These are phyloP conservation scores for Vinca major DNA, from an alignment of 305 asterid genomes.

Conservation along the genomic window DNA sequence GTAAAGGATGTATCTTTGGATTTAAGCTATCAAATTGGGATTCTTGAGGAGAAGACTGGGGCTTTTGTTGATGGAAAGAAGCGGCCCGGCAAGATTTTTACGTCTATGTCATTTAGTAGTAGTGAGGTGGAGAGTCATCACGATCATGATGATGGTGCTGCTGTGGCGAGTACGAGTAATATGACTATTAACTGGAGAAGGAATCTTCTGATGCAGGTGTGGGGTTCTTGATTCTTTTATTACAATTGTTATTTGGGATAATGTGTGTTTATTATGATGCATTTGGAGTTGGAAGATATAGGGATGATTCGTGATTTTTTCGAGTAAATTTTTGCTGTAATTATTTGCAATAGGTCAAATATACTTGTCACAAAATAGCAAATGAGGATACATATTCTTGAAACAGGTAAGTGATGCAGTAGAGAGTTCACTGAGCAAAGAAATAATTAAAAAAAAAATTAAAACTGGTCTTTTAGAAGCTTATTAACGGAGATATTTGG, in stretches of 20 bases:
- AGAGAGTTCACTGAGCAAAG: not conserved
- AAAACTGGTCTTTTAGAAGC: too few species aligned
- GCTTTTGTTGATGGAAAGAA: constrained; percentile 19
- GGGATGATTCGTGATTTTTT: not conserved
- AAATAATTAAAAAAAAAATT: too few species aligned
- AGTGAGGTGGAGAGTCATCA: constrained; percentile 19
- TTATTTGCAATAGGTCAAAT: not conserved
- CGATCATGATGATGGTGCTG: not conserved
- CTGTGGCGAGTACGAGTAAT: constrained; percentile 28
- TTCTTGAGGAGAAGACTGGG: constrained; percentile 35
- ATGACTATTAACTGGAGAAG: constrained; percentile 48
- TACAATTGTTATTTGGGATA: constrained; percentile 3
- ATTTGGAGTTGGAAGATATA: not conserved
- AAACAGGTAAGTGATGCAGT: not conserved
- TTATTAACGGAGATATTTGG: too few species aligned
- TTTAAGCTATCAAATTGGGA: constrained; percentile 63
- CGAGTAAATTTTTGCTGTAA: not conserved
- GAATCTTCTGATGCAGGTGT: constrained; percentile 76
- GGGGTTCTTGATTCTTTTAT: constrained; percentile 6
- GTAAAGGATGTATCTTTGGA: constrained; percentile 86
- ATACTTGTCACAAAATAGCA: not conserved
- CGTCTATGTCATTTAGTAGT: constrained; percentile 61
- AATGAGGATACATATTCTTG: not conserved
- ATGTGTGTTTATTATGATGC: not conserved
- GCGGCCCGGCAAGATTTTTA: constrained; percentile 89